Percentiles rank a stretch among this genome's conserved stretches.
Conservation (phyloP, 768 basidiomycete genomes). For the Rhizopogon rudus region DNA sequence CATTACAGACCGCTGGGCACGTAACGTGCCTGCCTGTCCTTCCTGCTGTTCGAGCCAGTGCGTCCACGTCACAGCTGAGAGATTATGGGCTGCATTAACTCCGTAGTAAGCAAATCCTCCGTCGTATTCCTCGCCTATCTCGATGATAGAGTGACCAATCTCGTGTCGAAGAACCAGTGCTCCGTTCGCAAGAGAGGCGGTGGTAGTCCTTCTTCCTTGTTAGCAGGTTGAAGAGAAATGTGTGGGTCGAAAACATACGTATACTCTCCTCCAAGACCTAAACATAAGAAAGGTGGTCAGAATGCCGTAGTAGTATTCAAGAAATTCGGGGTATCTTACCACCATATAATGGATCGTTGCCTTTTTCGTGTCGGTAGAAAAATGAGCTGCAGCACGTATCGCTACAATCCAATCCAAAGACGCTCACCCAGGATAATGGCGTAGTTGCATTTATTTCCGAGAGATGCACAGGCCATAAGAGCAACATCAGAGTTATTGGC, state of each 20-base stretch:
- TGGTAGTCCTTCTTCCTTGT: conserved; percentile 51
- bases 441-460: conserved; percentile 66
- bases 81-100: conserved; percentile 50
- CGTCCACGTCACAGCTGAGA: conserved; percentile 51
- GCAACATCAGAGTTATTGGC: conserved; percentile 65
- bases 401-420: conserved; percentile 3
- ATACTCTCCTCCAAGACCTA: conserved; percentile 74
- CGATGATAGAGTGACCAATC: conserved; percentile 75
- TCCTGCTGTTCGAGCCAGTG: conserved; percentile 57
- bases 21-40: conserved; percentile 17
- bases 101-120: conserved; percentile 74
- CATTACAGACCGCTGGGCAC: conserved; percentile 68
- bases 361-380: conserved; percentile 26
- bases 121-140: conserved; percentile 82
- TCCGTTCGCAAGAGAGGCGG: conserved; percentile 69
- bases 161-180: conserved; percentile 75
- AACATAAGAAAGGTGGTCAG: neutral
- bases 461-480: conserved; percentile 58
- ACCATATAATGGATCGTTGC: conserved; percentile 76
- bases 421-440: conserved; percentile 65
- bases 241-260: conserved; percentile 45
- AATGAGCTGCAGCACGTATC: neutral
- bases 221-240: neutral
- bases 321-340: conserved; percentile 35
- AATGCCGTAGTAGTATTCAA: neutral